Base-by-base conservation (phyloP, 495 filamentous ascomycete genomes). In the Xylaria flabelliformis region DNA sequence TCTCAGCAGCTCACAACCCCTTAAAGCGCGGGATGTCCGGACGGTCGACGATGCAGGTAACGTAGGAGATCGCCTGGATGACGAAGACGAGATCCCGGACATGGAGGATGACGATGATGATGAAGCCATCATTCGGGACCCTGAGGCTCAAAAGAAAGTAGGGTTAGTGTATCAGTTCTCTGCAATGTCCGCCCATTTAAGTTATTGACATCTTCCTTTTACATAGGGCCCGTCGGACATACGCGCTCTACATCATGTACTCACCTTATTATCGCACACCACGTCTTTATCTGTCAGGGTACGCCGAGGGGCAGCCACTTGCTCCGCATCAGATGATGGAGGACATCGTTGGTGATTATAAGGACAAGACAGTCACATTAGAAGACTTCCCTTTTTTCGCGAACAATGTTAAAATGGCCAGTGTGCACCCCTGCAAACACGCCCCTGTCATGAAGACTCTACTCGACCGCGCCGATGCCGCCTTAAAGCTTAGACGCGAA, bases 91-190 rank as follows among this genome's bases (percentile, higher is more conserved):
- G 77, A 97, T 98, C 71, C 94, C 94, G 0, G 96, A 98, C 80
- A 98, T 98, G 93, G 96, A 98, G 75, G 96, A 98, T 67, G 95
- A 98, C 75, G 95, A 98, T 74, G 96, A 98, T 71, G 94, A 97
- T 74, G 95, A 98, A 83, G 96, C 96, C 32, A 98, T 99, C 78
- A 98, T 99, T 73, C 84, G 92, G 4, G 96, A 97, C 77, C 85
- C 86, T 4, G 88, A 89, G 66, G 82, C 77, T 29, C 84, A 85
- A 5, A 87, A 86, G 36, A 89, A 86, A 26, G 89, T 89, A 74
- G 89, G 92, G 94, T 96, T 82, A 82, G 92, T 85, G 56, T 36
- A 65, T 70, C 55, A 32, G 12, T 9, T 9, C 55, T 34, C 13
- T 12, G 48, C 29, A 48, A 10, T 34, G 50, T 48, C 39, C 17